Evolutionary conservation across 257 asterid genomes (phyloP).

Genomic region (Nicotiana otophora): DNA sequence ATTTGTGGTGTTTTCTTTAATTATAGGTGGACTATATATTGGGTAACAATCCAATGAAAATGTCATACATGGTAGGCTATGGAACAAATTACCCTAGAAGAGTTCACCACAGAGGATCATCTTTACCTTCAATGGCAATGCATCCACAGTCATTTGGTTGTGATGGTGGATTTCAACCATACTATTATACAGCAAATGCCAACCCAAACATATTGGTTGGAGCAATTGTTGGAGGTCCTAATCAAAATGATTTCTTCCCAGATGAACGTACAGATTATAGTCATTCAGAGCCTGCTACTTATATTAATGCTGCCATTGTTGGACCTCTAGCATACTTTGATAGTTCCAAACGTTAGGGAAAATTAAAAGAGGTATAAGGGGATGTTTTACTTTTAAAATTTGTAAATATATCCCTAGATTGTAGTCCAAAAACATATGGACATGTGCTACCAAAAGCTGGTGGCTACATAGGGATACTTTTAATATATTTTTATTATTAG

Average conservation of each 20-base stretch:
- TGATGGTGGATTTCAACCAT: constrained; percentile 60
- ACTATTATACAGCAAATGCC: constrained; percentile 39
- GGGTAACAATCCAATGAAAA: constrained; percentile 72
- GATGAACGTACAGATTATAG: constrained; percentile 65
- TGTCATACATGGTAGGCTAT: constrained; percentile 91
- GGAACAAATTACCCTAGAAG: constrained; percentile 56
- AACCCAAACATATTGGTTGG: constrained; percentile 63
- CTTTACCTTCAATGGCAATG: constrained; percentile 45
- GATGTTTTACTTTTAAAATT: neutral
- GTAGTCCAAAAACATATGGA: neutral
- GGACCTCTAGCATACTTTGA: constrained; percentile 81
- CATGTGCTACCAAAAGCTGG: neutral
- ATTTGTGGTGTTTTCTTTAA: neutral
- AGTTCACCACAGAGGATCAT: constrained; percentile 80
- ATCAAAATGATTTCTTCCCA: constrained; percentile 64
- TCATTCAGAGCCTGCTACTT: constrained; percentile 84
- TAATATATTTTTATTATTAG: neutral
- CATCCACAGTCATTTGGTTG: constrained; percentile 61
- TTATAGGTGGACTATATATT: constrained; percentile 70
- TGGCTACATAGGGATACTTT: neutral
- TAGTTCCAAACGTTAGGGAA: neutral
- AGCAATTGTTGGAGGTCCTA: constrained; percentile 84
- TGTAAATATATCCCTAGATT: neutral
- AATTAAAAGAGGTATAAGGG: neutral
- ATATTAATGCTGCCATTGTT: constrained; percentile 75